Conservation (phyloP, 106 monocot species). For the Acorus calamus region DNA sequence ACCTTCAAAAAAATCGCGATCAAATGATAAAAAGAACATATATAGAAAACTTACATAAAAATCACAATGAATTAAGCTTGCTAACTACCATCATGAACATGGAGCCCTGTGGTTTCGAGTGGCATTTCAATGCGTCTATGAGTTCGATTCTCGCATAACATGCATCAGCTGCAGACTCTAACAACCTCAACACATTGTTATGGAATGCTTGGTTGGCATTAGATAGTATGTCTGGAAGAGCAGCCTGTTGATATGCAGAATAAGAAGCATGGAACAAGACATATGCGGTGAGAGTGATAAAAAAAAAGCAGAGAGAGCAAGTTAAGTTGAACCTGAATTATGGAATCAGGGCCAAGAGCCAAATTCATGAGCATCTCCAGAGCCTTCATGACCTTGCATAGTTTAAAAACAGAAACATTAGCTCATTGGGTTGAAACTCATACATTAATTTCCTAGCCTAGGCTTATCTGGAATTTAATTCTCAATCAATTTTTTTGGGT, state of each 20-base stretch:
- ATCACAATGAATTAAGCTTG: neutral
- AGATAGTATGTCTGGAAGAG: conserved; percentile 61
- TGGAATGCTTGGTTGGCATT: conserved; percentile 55
- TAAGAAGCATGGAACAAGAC: neutral
- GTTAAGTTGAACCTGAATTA: conserved; percentile 45
- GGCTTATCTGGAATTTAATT: no score
- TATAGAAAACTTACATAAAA: neutral
- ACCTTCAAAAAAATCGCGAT: conserved; percentile 24
- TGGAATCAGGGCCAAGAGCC: conserved; percentile 54
- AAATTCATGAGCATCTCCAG: conserved; percentile 84
- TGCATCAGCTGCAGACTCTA: conserved; percentile 40
- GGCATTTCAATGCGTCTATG: conserved; percentile 46
- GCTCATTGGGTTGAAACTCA: no score
- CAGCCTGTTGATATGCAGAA: conserved; percentile 35
- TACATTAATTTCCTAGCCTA: no score
- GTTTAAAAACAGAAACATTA: no score
- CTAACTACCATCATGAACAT: conserved; percentile 89
- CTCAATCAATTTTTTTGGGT: no score
- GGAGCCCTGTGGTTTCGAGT: conserved; percentile 68
- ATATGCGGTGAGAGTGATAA: neutral
- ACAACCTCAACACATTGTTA: conserved; percentile 29
- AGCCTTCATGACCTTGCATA: conserved; percentile 43
- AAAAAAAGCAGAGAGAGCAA: neutral
- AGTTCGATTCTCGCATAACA: conserved; percentile 41
- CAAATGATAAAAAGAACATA: neutral